Conservation (phyloP, 768 basidiomycete species). For the Agrocybe chaxingu region DNA sequence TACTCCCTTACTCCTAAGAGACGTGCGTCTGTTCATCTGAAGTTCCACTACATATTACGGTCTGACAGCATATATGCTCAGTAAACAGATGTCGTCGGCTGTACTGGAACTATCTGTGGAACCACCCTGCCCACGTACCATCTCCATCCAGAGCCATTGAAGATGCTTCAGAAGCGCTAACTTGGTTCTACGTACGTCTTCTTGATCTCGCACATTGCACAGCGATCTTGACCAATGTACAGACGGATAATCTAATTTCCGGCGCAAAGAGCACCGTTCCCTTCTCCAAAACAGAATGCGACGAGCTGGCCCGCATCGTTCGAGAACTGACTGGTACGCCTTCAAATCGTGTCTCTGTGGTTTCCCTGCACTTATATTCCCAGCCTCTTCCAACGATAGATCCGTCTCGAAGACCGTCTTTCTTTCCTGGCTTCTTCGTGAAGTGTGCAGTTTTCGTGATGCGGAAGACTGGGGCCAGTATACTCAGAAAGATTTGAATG, state of each 20-base stretch:
- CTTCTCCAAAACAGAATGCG: conserved; percentile 53
- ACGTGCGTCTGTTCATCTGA: conserved; percentile 14
- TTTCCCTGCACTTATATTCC: neutral
- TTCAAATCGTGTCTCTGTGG: neutral
- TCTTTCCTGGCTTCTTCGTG: conserved; percentile 47
- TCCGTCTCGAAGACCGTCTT: conserved; percentile 43
- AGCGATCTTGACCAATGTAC: neutral
- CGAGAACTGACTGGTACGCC: conserved; percentile 30
- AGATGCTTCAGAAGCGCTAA: conserved; percentile 47
- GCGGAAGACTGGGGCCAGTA: conserved; percentile 42
- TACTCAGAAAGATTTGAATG: conserved; percentile 29
- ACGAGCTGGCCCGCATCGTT: conserved; percentile 42
- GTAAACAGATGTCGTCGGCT: conserved; percentile 43
- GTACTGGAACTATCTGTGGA: conserved; percentile 52
- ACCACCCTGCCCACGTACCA: conserved; percentile 43
- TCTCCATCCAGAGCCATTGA: conserved; percentile 37
- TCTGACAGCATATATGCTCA: conserved; percentile 10
- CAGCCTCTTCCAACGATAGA: conserved; percentile 16
- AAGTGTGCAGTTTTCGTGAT: conserved; percentile 47
- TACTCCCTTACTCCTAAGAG: conserved; percentile 22
- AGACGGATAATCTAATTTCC: conserved; percentile 48
- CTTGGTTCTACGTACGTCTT: conserved; percentile 42
- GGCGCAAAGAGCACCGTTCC: conserved; percentile 42
- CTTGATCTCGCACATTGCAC: neutral
- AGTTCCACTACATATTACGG: neutral